Base-by-base conservation (phyloP, 768 basidiomycete genomes). In the Suillus weaverae region DNA sequence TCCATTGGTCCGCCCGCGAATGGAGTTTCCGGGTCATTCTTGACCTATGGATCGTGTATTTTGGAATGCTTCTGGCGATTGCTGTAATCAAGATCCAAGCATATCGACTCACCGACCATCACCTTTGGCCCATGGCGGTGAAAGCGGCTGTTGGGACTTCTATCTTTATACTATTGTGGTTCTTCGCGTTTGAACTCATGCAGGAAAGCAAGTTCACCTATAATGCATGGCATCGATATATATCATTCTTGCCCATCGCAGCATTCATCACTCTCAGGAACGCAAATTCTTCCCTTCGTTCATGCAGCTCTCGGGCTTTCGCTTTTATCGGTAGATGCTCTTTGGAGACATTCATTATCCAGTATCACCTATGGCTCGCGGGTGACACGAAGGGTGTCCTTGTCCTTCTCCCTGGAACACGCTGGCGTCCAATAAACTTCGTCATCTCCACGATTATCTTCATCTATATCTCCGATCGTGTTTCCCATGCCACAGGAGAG, bases 21-120 rank as follows among this genome's bases (percentile, higher is more conserved):
- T 96, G 93, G 94, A 78, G 81, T 8, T 97, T 97, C 84, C 89
- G 95, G 46, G 89, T 94, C 71, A 89, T 85, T 22, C 87, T 97
- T 65, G 95, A 97, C 78, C 81, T 94, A 57, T 96, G 89, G 84
- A 91, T 95, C 70, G 92, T 93, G 20, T 96, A 94, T 78, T 81
- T 84, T 43, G 95, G 95, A 53, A 94, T 95, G 92, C 77, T 95
- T 68, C 77, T 86, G 30, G 88, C 95, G 1, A 77, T 94, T 62
- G 84, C 82, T 4, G 84, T 83, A 73, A 87, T 91, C 80, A 96
- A 93, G 77, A 78, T 88, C 65, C 89, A 89, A 33, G 91, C 95
- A 67, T 74, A 83, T 69, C 84, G 86, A 36, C 72, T 94, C n/a
- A 83, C 85, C 18, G 91, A 94, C 61, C 83, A 89, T 70, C 82